Evolutionary conservation across 768 basidiomycete species (phyloP).

Genomic region (Mycena crocata): DNA sequence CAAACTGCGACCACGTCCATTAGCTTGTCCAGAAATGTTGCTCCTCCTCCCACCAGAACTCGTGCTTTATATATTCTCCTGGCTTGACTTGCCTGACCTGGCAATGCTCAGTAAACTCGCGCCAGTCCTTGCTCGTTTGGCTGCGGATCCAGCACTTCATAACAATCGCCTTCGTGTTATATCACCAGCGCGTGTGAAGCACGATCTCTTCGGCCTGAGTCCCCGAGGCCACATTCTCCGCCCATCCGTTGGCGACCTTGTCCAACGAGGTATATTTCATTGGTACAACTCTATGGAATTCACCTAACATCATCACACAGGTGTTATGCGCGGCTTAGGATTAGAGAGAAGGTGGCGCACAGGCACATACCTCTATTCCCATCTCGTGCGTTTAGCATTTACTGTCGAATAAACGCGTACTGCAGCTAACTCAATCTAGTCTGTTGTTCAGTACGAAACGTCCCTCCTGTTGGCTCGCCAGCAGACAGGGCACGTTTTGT

Average conservation of each 20-base stretch:
- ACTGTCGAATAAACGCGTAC: constrained; percentile 16
- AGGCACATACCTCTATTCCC: constrained; percentile 74
- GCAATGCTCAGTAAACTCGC: constrained; percentile 61
- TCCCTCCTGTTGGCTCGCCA: constrained; percentile 64
- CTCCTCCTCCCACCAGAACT: constrained; percentile 66
- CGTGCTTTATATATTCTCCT: constrained; percentile 71
- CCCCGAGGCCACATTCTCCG: constrained; percentile 67
- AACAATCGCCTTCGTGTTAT: constrained; percentile 69
- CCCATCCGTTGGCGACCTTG: constrained; percentile 74
- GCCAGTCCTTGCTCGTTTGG: constrained; percentile 60
- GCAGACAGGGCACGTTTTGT: constrained; percentile 63
- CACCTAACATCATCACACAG: too few relatives aligned
- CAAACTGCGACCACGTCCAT: too few relatives aligned
- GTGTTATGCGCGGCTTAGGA: constrained; percentile 75
- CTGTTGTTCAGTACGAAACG: constrained; percentile 74
- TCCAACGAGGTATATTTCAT: too few relatives aligned
- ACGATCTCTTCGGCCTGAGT: constrained; percentile 71
- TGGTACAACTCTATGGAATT: too few relatives aligned
- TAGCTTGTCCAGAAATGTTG: too few relatives aligned
- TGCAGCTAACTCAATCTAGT: constrained; percentile 51
- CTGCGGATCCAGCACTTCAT: constrained; percentile 74
- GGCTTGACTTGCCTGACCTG: constrained; percentile 80
- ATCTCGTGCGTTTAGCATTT: constrained; percentile 56
- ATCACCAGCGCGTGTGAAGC: constrained; percentile 74
- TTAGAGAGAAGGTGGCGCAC: constrained; percentile 75